Conservation (phyloP, 2,329 filamentous ascomycete species). For the Ophiostoma sp. region DNA sequence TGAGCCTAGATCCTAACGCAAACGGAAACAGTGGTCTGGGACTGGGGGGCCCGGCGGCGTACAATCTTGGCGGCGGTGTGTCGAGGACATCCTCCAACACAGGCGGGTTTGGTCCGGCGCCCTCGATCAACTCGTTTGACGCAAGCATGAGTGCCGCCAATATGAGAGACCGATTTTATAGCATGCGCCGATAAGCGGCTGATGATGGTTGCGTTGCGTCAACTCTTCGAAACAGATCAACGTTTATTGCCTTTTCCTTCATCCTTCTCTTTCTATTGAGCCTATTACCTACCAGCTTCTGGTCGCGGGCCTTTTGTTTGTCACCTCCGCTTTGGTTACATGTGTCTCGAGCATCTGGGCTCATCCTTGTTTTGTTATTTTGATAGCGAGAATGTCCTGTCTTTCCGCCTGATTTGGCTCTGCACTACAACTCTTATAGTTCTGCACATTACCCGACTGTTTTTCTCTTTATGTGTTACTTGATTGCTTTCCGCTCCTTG, state of each 20-base stretch:
- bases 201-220: too few species aligned
- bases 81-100: constrained; percentile 28
- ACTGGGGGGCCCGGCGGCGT: constrained; percentile 27
- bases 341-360: not conserved
- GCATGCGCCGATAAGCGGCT: constrained; percentile 23
- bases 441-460: not conserved
- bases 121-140: constrained; percentile 30
- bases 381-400: not conserved
- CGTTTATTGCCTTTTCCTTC: too few species aligned
- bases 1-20: constrained; percentile 31
- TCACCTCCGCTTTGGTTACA: not conserved
- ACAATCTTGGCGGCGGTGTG: constrained; percentile 29
- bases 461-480: not conserved
- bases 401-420: not conserved
- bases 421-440: not conserved
- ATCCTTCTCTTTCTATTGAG: not conserved
- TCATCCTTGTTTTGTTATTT: not conserved
- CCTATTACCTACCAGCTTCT: too few species aligned
- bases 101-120: constrained; percentile 20
- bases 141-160: constrained; percentile 22
- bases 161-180: constrained; percentile 26
- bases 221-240: too few species aligned
- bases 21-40: constrained; percentile 28
- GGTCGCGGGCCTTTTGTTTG: not conserved
- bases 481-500: not conserved